Conservation (phyloP, 2,329 filamentous ascomycete genomes). For the Colletotrichum gigasporum region DNA sequence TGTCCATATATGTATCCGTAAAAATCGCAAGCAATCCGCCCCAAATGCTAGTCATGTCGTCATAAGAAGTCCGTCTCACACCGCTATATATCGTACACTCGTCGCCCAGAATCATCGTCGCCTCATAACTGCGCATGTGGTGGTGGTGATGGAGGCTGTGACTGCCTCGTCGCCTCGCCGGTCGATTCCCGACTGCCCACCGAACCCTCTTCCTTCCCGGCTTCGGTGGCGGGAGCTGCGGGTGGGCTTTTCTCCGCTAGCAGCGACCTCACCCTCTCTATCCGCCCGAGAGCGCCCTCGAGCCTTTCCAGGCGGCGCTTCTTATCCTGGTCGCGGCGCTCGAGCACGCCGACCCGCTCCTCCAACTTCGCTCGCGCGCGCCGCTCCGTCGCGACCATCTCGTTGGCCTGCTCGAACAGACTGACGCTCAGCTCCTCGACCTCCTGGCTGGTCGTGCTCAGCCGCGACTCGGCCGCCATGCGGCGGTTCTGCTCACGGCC, state of each 20-base stretch:
- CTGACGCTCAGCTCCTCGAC: constrained; percentile 81
- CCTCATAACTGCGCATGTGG: neutral
- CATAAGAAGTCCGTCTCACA: constrained; percentile 1
- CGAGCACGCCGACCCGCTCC: constrained; percentile 73
- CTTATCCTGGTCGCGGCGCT: constrained; percentile 77
- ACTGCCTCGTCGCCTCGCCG: constrained; percentile 4
- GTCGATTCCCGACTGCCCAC: neutral
- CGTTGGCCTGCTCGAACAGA: constrained; percentile 85
- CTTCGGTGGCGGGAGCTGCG: neutral
- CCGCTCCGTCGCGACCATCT: constrained; percentile 85
- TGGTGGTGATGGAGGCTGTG: neutral
- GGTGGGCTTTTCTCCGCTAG: constrained; percentile 49
- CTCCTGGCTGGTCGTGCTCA: constrained; percentile 74
- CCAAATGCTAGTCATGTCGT: constrained; percentile 24
- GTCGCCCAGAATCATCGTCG: neutral
- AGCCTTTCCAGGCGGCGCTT: constrained; percentile 72
- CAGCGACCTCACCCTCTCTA: constrained; percentile 75
- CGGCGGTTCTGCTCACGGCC: constrained; percentile 73
- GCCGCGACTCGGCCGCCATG: constrained; percentile 73
- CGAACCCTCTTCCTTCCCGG: neutral
- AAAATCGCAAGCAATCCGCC: neutral
- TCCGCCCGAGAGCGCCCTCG: constrained; percentile 75
- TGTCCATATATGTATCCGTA: constrained; percentile 8
- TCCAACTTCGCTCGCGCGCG: constrained; percentile 76
- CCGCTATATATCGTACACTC: constrained; percentile 12